Conservation (phyloP, 306 rosid genomes). For the Quercus mongolica region DNA sequence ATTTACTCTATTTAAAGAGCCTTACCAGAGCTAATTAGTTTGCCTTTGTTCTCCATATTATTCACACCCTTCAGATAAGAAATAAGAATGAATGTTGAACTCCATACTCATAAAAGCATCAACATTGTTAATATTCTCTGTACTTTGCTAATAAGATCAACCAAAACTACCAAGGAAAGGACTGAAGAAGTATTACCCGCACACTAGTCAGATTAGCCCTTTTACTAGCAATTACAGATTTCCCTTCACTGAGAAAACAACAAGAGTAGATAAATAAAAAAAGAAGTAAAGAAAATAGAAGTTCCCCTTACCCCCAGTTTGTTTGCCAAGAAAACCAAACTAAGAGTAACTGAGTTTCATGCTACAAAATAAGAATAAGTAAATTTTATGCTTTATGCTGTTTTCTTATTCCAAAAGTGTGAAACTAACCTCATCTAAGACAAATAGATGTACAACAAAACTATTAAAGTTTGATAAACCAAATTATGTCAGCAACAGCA, state of each 20-base stretch:
- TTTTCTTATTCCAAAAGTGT: background rate
- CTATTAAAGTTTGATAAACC: background rate
- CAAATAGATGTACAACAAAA: background rate
- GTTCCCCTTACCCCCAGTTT: background rate
- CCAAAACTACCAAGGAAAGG: slow-evolving; percentile 7
- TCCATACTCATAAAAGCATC: background rate
- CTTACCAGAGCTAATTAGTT: slow-evolving; percentile 47
- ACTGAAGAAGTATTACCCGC: slow-evolving; percentile 45
- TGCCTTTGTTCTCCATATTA: slow-evolving; percentile 41
- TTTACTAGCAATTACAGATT: slow-evolving; percentile 33
- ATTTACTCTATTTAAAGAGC: background rate
- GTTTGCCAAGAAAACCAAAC: background rate
- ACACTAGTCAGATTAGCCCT: slow-evolving; percentile 19
- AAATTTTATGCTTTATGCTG: background rate
- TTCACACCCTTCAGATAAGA: slow-evolving; percentile 35
- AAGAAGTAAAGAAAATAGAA: background rate
- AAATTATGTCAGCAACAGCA: background rate
- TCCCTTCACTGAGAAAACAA: slow-evolving; percentile 33
- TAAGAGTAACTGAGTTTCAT: slow-evolving; percentile 5
- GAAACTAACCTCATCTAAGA: background rate
- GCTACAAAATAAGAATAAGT: background rate
- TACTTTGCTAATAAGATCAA: background rate
- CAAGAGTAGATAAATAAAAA: slow-evolving; percentile 5
- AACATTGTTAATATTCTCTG: slow-evolving; percentile 9
- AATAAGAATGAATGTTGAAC: slow-evolving; percentile 17